Conservation (phyloP, 805 yeast species). For the Saturnispora serradocipensis region DNA sequence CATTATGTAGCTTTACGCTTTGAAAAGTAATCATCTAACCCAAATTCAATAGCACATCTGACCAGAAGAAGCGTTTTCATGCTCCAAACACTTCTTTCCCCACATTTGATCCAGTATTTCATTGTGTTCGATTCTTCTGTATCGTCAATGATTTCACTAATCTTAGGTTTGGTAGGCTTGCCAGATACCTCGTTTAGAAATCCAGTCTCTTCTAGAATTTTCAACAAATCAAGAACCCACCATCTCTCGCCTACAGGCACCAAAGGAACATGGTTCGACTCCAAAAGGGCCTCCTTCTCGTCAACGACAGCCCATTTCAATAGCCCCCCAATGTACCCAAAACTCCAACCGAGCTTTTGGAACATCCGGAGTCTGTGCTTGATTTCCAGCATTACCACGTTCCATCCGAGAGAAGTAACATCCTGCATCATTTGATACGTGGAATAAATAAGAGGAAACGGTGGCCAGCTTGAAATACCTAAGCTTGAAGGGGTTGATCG, state of each 20-base stretch:
- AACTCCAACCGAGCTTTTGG: slow-evolving; percentile 58
- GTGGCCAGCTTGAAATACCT: not conserved
- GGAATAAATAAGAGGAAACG: not conserved
- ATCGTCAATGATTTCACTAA: not conserved
- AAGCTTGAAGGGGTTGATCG: not conserved
- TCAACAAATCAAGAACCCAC: slow-evolving; percentile 57
- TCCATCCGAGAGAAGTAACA: slow-evolving; percentile 30
- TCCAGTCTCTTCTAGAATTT: slow-evolving; percentile 70
- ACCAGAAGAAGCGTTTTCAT: slow-evolving; percentile 76
- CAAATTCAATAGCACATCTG: slow-evolving; percentile 82
- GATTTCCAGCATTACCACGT: slow-evolving; percentile 63
- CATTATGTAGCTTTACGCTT: not conserved
- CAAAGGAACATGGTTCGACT: slow-evolving; percentile 73
- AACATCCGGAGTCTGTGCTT: slow-evolving; percentile 77
- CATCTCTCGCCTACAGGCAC: slow-evolving; percentile 74
- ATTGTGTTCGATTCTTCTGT: slow-evolving; percentile 44
- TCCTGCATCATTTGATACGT: slow-evolving; percentile 23
- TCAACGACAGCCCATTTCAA: slow-evolving; percentile 75
- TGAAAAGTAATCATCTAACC: slow-evolving; percentile 61
- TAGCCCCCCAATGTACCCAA: slow-evolving; percentile 41
- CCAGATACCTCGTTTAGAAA: slow-evolving; percentile 23
- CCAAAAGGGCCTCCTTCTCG: slow-evolving; percentile 72
- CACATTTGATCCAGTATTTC: slow-evolving; percentile 82
- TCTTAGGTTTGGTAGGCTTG: not conserved
- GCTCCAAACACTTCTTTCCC: slow-evolving; percentile 93